Percentiles rank a stretch among this genome's conserved stretches.
These are phyloP conservation scores for Boletus barrowsii DNA, from an alignment of 768 basidiomycete genomes.

Conservation along the genomic window DNA sequence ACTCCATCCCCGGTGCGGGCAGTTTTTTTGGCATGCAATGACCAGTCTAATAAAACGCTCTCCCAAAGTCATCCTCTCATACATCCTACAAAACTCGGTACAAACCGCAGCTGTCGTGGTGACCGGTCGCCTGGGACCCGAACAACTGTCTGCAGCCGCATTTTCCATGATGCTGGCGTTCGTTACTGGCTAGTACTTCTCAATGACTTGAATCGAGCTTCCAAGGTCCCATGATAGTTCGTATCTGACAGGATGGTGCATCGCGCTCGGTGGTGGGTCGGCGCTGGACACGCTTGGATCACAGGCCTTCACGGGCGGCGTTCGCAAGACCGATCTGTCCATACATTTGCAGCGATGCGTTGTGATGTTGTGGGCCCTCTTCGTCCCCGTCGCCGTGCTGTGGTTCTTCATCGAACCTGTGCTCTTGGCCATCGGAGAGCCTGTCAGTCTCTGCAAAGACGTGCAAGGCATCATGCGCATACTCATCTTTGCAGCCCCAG, in stretches of 20 bases:
- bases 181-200: conserved; percentile 66
- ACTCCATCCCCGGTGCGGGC: conserved; percentile 55
- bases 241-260: conserved; percentile 59
- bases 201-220: conserved; percentile 18
- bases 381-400: conserved; percentile 57
- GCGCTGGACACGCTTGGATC: conserved; percentile 78
- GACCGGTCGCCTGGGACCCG: conserved; percentile 63
- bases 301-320: conserved; percentile 69
- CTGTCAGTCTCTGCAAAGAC: conserved; percentile 50
- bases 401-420: conserved; percentile 68
- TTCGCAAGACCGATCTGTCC: conserved; percentile 59
- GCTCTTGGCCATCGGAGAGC: conserved; percentile 62
- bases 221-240: conserved; percentile 52
- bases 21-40: not conserved
- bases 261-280: conserved; percentile 76
- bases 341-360: conserved; percentile 71
- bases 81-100: conserved; percentile 70
- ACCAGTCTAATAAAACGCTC: too few species aligned
- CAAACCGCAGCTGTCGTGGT: conserved; percentile 65
- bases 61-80: conserved; percentile 59
- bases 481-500: conserved; percentile 63
- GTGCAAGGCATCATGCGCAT: conserved; percentile 66
- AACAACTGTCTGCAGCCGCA: conserved; percentile 68
- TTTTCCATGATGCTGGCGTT: conserved; percentile 76
- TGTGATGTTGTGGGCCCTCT: conserved; percentile 57